Evolutionary conservation across 2,329 filamentous ascomycete species (phyloP).

Genomic region (Ceratocystis diversiconidia): DNA sequence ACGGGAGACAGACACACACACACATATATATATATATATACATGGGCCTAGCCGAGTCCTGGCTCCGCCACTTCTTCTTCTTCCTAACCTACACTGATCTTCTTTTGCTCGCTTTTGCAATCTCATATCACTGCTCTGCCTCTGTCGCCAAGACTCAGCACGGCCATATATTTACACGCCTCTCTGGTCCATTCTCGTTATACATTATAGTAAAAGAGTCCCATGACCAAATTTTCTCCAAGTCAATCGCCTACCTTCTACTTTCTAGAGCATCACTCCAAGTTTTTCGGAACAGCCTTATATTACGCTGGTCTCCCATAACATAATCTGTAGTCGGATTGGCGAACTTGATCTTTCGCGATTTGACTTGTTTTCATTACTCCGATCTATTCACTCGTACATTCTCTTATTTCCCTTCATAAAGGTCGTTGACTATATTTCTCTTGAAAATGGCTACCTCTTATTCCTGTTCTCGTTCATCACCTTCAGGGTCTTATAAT

Average conservation of each 20-base stretch:
- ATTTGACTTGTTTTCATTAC: background rate
- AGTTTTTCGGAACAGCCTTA: background rate
- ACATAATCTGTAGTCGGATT: background rate
- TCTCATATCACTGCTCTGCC: background rate
- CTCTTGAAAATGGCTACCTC: constrained; percentile 7
- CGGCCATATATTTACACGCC: background rate
- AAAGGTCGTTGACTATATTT: background rate
- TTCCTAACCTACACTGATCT: too few relatives aligned
- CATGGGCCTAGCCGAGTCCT: background rate
- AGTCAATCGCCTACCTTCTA: background rate
- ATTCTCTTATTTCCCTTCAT: background rate
- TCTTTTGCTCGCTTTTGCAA: too few relatives aligned
- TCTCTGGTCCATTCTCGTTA: background rate
- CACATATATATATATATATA: background rate
- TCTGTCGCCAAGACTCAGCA: background rate
- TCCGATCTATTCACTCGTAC: background rate
- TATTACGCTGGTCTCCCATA: background rate
- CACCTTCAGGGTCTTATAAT: constrained; percentile 10
- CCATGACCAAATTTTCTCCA: constrained; percentile 10
- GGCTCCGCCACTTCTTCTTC: background rate
- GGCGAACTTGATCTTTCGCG: background rate
- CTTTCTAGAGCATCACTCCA: background rate
- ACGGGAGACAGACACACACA: background rate
- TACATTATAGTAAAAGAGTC: background rate
- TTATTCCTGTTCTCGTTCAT: constrained; percentile 13